Evolutionary conservation across 148 eudicot genomes (phyloP).

Genomic region (Chenopodium album): DNA sequence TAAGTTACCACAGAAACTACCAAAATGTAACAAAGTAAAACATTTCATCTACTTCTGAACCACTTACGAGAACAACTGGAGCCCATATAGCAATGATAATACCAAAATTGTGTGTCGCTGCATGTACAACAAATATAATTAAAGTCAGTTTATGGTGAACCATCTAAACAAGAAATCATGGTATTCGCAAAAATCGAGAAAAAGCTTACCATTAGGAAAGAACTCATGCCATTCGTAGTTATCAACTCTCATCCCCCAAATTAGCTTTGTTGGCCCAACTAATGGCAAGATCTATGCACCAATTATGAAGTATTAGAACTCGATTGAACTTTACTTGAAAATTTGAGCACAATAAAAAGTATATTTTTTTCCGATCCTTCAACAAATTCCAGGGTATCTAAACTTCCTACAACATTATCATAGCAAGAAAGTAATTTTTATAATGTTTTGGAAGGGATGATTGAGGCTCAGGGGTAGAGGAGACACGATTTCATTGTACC

Average conservation of each 20-base stretch:
- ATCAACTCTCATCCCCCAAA: slow-evolving; percentile 62
- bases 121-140: slow-evolving; percentile 31
- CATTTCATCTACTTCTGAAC: not conserved
- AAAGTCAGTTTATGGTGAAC: slow-evolving; percentile 25
- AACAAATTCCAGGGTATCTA: not conserved
- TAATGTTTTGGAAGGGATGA: too few relatives aligned
- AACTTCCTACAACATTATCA: not conserved
- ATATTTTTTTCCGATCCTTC: not conserved
- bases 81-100: slow-evolving; percentile 90
- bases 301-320: slow-evolving; percentile 23
- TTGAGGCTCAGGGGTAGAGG: too few relatives aligned
- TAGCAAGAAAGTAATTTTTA: not conserved
- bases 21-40: slow-evolving; percentile 10
- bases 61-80: slow-evolving; percentile 84
- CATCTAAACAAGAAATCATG: slow-evolving; percentile 4
- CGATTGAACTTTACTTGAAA: not conserved
- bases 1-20: slow-evolving; percentile 18
- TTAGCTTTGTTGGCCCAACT: slow-evolving; percentile 68
- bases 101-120: slow-evolving; percentile 72
- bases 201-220: slow-evolving; percentile 70
- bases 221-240: slow-evolving; percentile 89
- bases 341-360: not conserved
- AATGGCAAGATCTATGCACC: slow-evolving; percentile 68
- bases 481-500: too few relatives aligned
- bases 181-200: not conserved